Evolutionary conservation across 2,329 filamentous ascomycete genomes (phyloP), one percentile per base, ranked within the genome.

Genomic region (Colletotrichum sp.): DNA sequence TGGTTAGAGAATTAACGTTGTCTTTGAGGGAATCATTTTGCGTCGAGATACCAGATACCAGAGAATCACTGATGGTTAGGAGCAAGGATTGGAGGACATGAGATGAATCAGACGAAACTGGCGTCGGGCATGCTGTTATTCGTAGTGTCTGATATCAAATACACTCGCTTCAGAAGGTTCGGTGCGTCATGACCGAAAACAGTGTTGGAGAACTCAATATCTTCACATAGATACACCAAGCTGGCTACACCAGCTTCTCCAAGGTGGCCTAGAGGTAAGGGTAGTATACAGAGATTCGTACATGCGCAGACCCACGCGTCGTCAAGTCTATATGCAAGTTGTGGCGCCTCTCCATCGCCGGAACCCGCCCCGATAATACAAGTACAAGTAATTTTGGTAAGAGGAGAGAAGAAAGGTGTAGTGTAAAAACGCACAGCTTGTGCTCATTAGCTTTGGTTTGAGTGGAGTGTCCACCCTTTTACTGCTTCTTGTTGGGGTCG

Each of bases 221-320:
- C 30, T 34, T 30, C 57, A 70, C 57, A 52, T 52, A 62, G 59
- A 30, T 32, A 55, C 49, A 69, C n/a, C 59, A 65, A 49, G 36
- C 49, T 66, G 64, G 49, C 55, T 34, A n/a, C 24, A 59, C 59
- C 72, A 62, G 62, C 39, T 34, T 60, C 70, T n/a, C 60, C 59
- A 52, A 65, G 59, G 34, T 62, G n/a, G 69, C 60, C 75, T 68
- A 66, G 32, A 67, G 62, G 52, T 73, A 74, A 52, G 69, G 65
- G 75, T 78, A 78, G 69, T 78, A 75, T 78, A 78, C 77, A 78
- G 30, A 69, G 69, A 59, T 77, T 78, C 69, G 65, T 77, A 73
- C 69, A 75, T 68, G 68, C 72, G 75, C 63, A 77, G 67, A 68
- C 76, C 64, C 60, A 62, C 68, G 73, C 73, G 44, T 71, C 75